These are phyloP conservation scores for Citrus sp. DNA, from an alignment of 345 rosid species.

Conservation along the genomic window DNA sequence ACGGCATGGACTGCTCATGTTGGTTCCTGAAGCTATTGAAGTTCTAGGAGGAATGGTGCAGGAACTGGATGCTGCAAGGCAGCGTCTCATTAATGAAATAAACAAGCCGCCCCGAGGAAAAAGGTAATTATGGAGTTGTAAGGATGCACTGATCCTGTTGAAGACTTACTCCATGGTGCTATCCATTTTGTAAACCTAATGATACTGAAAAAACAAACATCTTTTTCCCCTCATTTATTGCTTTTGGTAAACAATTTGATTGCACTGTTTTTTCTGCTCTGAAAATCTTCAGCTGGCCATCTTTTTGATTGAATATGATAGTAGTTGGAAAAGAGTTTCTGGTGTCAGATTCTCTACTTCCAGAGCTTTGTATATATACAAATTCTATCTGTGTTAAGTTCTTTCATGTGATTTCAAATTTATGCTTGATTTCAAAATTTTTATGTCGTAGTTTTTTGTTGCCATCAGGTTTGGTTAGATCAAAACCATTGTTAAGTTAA, in stretches of 20 bases:
- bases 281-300: background rate
- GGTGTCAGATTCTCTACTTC: background rate
- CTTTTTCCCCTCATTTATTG: conserved; percentile 1
- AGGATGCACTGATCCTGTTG: background rate
- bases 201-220: background rate
- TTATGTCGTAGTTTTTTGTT: background rate
- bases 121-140: conserved; percentile 48
- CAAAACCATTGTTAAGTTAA: background rate
- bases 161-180: conserved; percentile 3
- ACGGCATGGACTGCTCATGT: conserved; percentile 74
- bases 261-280: background rate
- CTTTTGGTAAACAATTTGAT: conserved; percentile 3
- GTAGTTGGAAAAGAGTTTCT: background rate
- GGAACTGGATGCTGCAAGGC: conserved; percentile 71
- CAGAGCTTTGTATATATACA: background rate
- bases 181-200: background rate
- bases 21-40: conserved; percentile 83
- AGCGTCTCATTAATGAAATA: conserved; percentile 70
- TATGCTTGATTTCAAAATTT: background rate
- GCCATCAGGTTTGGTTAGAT: background rate
- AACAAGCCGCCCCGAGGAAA: conserved; percentile 94
- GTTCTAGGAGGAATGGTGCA: conserved; percentile 84
- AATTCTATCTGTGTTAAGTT: background rate
- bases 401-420: background rate
- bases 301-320: background rate